Evolutionary conservation across 345 rosid species (phyloP), one percentile per base, ranked within the genome.

Genomic region (Anastatica hierochuntica): DNA sequence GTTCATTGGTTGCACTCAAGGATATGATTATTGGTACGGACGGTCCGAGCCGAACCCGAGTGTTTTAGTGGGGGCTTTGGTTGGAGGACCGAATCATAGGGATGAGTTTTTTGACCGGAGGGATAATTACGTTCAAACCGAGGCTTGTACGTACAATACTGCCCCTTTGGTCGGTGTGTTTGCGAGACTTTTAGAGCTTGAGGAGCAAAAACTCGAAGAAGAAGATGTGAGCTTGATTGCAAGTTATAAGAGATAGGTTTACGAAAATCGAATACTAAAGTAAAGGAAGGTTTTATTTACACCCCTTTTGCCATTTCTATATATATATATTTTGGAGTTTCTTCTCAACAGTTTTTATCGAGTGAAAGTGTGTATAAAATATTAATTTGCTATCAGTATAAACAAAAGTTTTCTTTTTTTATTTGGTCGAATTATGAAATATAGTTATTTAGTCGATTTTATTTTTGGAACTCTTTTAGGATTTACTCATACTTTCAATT

Each of bases 91-190:
- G 2, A 73, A 78, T 53, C 60, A 68, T 37, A 74, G 73, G 0
- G 90, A 88, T 5, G 49, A 45, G 5, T 80, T 70, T 43, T 49
- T 53, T 8, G 92, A 79, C 63, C 38, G 41, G 18, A 74, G 89
- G 57, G 72, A 60, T 43, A 85, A 82, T 24, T 76, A 58, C 55
- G 74, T 77, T 23, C 77, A 69, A 43, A 73, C 80, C 0, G 78
- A 88, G 60, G 76, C 92, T 34, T 76, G 86, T 7, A 79, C 77
- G 31, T 74, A 68, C 8, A 88, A 63, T 51, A 64, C 71, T 39
- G 84, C 95, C 8, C 92, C 90, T 10, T 51, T 78, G 18, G 76
- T 84, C 3, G 90, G 96, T 16, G 72, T 81, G 13, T 74, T 87
- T 35, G 96, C 94, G 74, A 90, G 45, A 58, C 64, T 90, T 55